These are phyloP conservation scores for Fusarium temperatum DNA, from an alignment of 2,329 filamentous ascomycete genomes.

Conservation along the genomic window DNA sequence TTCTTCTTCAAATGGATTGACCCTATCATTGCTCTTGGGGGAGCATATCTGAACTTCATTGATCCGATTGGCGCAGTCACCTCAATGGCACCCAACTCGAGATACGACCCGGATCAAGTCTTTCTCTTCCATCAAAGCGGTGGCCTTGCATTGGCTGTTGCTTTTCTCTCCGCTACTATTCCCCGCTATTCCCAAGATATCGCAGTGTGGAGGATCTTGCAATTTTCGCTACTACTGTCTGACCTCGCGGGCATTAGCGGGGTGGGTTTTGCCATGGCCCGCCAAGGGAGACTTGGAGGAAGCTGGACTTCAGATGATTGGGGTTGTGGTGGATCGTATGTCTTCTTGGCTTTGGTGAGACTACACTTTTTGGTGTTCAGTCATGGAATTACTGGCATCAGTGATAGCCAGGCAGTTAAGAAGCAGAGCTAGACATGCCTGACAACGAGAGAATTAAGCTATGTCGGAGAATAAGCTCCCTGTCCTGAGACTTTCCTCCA, in stretches of 20 bases:
- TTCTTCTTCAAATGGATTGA: background rate
- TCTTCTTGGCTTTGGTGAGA: background rate
- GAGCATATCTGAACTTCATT: background rate
- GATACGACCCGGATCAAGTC: background rate
- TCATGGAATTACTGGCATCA: accelerated
- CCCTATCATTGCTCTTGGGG: background rate
- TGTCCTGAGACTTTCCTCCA: background rate
- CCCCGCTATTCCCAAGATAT: background rate
- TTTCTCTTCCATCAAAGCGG: background rate
- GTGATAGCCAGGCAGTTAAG: background rate
- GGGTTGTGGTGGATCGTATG: background rate
- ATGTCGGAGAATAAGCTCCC: background rate
- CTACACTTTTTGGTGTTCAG: background rate
- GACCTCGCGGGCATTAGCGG: background rate
- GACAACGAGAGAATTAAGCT: background rate
- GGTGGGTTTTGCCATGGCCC: background rate
- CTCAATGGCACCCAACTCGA: background rate
- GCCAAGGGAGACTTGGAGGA: background rate
- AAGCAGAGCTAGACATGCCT: background rate
- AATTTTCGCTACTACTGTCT: background rate
- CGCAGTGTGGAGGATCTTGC: background rate
- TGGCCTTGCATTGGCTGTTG: background rate
- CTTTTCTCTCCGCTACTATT: background rate
- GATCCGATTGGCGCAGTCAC: background rate
- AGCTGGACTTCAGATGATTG: background rate